phyloP scores from a whole-genome alignment of 2,329 filamentous ascomycete species.

The Sporothrix luriei region DNA sequence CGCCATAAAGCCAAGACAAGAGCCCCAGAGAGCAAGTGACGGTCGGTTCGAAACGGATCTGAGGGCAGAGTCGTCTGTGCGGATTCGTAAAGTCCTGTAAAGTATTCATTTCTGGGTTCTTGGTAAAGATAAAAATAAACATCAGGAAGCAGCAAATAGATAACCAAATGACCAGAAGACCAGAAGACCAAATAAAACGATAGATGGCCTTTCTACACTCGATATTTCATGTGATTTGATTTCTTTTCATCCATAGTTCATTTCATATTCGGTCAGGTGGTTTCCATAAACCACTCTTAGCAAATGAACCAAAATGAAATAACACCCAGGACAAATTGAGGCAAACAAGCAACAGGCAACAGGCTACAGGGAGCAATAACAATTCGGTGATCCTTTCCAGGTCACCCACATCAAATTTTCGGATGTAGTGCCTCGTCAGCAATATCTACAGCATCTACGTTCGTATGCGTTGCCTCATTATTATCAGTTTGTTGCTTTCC shows the following conservation, averaged over 20 bases:
- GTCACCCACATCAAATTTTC: background rate
- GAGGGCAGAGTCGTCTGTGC: conserved; percentile 15
- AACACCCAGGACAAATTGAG: no score
- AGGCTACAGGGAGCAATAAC: background rate
- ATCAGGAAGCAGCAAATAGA: background rate
- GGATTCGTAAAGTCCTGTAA: background rate
- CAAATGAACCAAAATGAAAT: conserved; percentile 2
- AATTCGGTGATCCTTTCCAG: background rate
- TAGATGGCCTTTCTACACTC: background rate
- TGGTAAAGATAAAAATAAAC: conserved; percentile 14
- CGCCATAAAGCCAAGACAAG: conserved; percentile 23
- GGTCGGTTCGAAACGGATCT: background rate
- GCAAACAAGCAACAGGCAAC: background rate
- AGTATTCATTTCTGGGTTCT: background rate
- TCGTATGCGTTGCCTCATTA: background rate
- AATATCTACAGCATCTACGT: background rate
- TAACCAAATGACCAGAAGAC: background rate
- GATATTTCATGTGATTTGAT: background rate
- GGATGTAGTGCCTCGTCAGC: background rate
- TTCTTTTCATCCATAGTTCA: conserved; percentile 21
- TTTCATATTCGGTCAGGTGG: conserved; percentile 1
- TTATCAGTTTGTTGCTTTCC: background rate
- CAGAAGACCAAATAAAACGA: background rate
- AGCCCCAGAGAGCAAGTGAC: background rate
- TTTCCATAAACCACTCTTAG: background rate